phyloP scores from a whole-genome alignment of 495 filamentous ascomycete genomes.

The Penicillium daleae region DNA sequence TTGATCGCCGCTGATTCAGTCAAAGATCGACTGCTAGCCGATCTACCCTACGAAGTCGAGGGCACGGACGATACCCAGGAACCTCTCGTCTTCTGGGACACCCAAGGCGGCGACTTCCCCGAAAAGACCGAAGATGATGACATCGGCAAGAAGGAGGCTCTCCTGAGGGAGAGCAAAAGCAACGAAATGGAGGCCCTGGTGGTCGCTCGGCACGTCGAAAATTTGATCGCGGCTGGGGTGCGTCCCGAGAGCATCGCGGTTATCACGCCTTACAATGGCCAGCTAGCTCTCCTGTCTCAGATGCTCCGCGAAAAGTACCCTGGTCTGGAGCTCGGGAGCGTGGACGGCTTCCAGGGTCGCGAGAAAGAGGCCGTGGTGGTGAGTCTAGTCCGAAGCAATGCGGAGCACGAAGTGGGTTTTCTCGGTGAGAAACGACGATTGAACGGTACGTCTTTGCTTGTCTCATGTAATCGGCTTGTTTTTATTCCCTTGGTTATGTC shows the following conservation, averaged over 20 bases:
- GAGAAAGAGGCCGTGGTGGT: constrained; percentile 97
- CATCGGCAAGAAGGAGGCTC: constrained; percentile 51
- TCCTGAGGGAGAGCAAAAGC: constrained; percentile 85
- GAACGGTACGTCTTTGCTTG: constrained; percentile 64
- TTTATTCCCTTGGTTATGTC: not conserved
- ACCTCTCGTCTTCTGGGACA: constrained; percentile 92
- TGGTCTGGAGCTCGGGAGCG: constrained; percentile 87
- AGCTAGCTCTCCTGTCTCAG: constrained; percentile 76
- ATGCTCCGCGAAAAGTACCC: constrained; percentile 77
- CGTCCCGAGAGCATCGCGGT: constrained; percentile 83
- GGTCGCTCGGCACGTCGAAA: constrained; percentile 72
- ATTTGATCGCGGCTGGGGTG: constrained; percentile 78
- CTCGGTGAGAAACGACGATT: constrained; percentile 88
- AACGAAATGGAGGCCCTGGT: constrained; percentile 90
- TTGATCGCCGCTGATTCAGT: constrained; percentile 81
- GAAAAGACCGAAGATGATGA: constrained; percentile 60
- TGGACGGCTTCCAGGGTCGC: constrained; percentile 95
- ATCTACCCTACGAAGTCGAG: constrained; percentile 76
- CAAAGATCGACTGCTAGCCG: constrained; percentile 70
- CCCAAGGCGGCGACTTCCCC: constrained; percentile 89
- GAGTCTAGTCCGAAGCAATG: constrained; percentile 87
- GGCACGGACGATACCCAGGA: constrained; percentile 87
- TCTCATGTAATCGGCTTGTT: not conserved
- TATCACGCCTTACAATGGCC: constrained; percentile 95
- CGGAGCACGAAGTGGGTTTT: constrained; percentile 86